Evolutionary conservation across 75 land plant genomes (phyloP).

Genomic region (Pseudotsuga menziesii): DNA sequence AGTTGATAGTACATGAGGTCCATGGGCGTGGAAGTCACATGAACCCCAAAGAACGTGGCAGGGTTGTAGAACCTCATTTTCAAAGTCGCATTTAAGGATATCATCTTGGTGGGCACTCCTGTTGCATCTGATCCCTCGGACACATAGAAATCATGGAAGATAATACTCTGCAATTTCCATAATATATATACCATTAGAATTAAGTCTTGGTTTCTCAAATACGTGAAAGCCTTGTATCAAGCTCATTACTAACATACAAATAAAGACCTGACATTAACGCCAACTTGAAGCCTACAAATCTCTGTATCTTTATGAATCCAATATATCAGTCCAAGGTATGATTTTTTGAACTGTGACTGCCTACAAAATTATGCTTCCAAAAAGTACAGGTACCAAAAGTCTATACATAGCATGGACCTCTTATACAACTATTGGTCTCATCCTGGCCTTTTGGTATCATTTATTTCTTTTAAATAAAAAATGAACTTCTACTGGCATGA

Average conservation of each 20-base stretch:
- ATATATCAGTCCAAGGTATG: background rate
- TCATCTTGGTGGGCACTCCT: conserved; percentile 81
- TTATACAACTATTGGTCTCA: background rate
- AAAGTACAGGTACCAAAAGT: background rate
- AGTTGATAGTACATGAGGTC: conserved; percentile 60
- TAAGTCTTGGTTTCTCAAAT: background rate
- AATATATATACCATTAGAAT: background rate
- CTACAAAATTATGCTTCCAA: background rate
- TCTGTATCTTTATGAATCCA: background rate
- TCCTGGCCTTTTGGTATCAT: background rate
- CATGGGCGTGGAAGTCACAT: conserved; percentile 59
- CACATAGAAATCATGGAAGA: conserved; percentile 50
- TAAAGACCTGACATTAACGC: background rate
- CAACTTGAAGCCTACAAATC: background rate
- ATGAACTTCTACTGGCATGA: background rate
- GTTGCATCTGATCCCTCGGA: conserved; percentile 65
- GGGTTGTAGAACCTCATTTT: conserved; percentile 52
- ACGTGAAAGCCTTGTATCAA: background rate
- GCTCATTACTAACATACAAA: background rate
- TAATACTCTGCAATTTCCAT: conserved; percentile 51
- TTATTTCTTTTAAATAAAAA: background rate
- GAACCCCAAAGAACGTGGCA: conserved; percentile 78
- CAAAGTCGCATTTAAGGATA: conserved; percentile 70
- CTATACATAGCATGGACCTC: background rate
- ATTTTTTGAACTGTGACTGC: background rate